Conservation (phyloP, 208 protist genomes). For the Acanthamoeba royreba region DNA sequence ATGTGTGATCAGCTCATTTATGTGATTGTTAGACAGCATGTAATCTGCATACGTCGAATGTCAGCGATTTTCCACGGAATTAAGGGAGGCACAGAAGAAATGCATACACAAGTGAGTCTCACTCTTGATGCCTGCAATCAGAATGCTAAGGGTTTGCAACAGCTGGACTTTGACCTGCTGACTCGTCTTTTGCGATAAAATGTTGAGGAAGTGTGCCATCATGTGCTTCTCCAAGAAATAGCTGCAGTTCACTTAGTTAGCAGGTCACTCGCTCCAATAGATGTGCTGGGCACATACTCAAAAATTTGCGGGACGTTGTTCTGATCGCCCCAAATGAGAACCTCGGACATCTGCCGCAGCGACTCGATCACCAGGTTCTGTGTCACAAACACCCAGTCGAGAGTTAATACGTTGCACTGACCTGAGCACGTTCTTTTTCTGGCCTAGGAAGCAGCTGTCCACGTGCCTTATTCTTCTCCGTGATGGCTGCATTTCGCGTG, state of each 20-base stretch:
- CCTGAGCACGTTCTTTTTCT: background rate
- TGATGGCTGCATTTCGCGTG: conserved; percentile 59
- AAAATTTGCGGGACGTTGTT: conserved; percentile 77
- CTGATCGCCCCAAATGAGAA: conserved; percentile 89
- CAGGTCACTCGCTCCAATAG: background rate
- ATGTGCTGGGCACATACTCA: conserved; percentile 65
- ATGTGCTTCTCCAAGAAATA: conserved; percentile 84
- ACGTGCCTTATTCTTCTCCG: conserved; percentile 54
- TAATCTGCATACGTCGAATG: too few species aligned
- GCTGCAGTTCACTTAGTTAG: conserved; percentile 31
- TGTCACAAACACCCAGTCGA: background rate
- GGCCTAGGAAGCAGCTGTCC: too few species aligned
- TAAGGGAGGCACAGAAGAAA: too few species aligned
- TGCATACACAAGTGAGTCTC: conserved; percentile 76
- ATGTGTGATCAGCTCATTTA: conserved; percentile 86
- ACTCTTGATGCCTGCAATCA: conserved; percentile 78
- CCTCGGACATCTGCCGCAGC: conserved; percentile 79
- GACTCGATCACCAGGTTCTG: conserved; percentile 77
- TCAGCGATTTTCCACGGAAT: too few species aligned
- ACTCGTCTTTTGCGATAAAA: conserved; percentile 73
- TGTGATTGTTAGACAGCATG: conserved; percentile 86
- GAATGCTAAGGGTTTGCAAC: conserved; percentile 82
- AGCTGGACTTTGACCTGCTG: conserved; percentile 78
- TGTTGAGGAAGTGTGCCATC: conserved; percentile 71
- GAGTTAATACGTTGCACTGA: too few species aligned